phyloP scores from a whole-genome alignment of 2,329 filamentous ascomycete species.

The Stachybotrys echinatus region DNA sequence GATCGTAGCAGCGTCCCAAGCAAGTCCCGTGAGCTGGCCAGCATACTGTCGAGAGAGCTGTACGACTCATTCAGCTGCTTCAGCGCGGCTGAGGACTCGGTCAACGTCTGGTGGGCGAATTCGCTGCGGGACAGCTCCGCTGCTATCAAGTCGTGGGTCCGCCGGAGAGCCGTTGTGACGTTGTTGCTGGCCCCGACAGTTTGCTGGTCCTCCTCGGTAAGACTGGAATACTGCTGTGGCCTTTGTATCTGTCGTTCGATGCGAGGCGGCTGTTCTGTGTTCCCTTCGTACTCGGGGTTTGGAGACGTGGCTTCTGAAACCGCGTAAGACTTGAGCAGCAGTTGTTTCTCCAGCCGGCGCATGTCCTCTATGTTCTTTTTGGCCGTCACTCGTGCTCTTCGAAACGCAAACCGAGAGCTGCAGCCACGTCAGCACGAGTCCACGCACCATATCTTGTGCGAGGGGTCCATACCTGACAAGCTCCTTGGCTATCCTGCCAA shows the following conservation, averaged over 20 bases:
- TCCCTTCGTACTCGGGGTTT: neutral
- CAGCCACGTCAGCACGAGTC: neutral
- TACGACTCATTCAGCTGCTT: conserved; percentile 77
- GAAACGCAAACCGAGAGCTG: conserved; percentile 62
- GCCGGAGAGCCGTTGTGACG: conserved; percentile 76
- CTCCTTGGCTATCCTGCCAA: conserved; percentile 63
- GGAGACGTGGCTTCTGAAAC: conserved; percentile 22
- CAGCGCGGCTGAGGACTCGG: conserved; percentile 79
- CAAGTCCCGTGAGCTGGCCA: conserved; percentile 68
- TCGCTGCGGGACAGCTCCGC: conserved; percentile 79
- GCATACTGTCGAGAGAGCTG: conserved; percentile 68
- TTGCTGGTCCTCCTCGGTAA: conserved; percentile 64
- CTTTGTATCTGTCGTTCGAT: conserved; percentile 21
- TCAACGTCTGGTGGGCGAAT: conserved; percentile 85
- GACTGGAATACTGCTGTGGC: conserved; percentile 26
- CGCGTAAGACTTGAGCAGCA: conserved; percentile 64
- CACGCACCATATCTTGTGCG: neutral
- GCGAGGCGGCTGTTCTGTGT: conserved; percentile 13
- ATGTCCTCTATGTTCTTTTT: conserved; percentile 70
- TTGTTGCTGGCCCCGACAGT: conserved; percentile 71
- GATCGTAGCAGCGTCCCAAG: conserved; percentile 75
- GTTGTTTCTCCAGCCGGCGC: conserved; percentile 69
- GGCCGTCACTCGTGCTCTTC: conserved; percentile 74
- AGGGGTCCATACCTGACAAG: conserved; percentile 54
- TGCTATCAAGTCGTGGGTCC: conserved; percentile 83